Conservation (phyloP, 2,329 filamentous ascomycete species). For the Cladosporium austrohemisphaericum region DNA sequence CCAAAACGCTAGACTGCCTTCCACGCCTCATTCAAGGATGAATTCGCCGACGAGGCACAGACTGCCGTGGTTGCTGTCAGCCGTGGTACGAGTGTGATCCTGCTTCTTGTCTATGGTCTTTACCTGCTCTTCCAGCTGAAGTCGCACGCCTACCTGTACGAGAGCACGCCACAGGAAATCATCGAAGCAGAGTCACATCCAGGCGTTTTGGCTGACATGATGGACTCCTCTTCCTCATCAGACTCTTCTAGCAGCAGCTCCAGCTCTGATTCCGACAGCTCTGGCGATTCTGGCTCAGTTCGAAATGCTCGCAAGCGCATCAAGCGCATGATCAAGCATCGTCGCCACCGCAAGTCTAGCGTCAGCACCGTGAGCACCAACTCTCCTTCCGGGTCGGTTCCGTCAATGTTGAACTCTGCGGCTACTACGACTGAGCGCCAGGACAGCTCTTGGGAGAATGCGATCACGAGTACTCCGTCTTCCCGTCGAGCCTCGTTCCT, state of each 20-base stretch:
- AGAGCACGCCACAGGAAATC: constrained; percentile 85
- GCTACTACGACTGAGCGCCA: constrained; percentile 39
- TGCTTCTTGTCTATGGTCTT: constrained; percentile 75
- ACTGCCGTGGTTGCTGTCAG: constrained; percentile 74
- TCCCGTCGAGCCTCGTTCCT: constrained; percentile 37
- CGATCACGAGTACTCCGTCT: constrained; percentile 19
- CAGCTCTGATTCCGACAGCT: constrained; percentile 62
- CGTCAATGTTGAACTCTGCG: constrained; percentile 42
- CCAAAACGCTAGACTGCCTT: constrained; percentile 68
- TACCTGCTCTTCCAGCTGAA: constrained; percentile 90
- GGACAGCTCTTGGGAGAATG: constrained; percentile 37
- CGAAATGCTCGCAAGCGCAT: constrained; percentile 69
- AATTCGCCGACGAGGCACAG: constrained; percentile 55
- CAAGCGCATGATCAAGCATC: constrained; percentile 68
- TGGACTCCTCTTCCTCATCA: constrained; percentile 65
- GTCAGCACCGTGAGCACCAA: constrained; percentile 67
- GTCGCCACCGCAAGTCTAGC: constrained; percentile 73
- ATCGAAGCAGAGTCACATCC: constrained; percentile 89
- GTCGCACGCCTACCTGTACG: constrained; percentile 87
- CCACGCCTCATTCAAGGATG: constrained; percentile 69
- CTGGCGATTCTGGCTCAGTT: constrained; percentile 44
- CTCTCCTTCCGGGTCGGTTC: constrained; percentile 39
- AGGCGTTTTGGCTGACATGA: constrained; percentile 75
- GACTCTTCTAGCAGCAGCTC: constrained; percentile 50
- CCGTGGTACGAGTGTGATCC: constrained; percentile 80